Conservation (phyloP, 2,329 filamentous ascomycete genomes). For the Xylariaceae sp. region DNA sequence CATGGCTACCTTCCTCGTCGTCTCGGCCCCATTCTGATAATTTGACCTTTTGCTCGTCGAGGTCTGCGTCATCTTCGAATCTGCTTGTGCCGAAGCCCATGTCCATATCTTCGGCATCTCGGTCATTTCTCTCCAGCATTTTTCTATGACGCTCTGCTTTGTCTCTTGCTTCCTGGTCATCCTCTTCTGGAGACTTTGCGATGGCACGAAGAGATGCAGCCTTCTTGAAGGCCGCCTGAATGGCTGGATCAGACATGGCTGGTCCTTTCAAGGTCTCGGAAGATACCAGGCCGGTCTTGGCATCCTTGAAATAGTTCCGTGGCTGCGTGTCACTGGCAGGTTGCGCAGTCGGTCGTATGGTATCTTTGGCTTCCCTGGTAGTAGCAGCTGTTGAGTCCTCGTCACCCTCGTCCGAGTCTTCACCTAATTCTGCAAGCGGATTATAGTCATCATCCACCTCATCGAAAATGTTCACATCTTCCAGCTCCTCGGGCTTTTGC, state of each 20-base stretch:
- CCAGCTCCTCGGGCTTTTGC: constrained; percentile 44
- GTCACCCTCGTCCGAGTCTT: constrained; percentile 39
- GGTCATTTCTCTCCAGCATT: constrained; percentile 68
- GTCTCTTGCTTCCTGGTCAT: constrained; percentile 46
- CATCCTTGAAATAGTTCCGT: constrained; percentile 60
- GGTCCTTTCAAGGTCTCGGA: constrained; percentile 49
- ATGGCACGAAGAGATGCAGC: constrained; percentile 62
- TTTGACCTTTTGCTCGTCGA: constrained; percentile 63
- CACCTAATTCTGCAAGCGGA: constrained; percentile 56
- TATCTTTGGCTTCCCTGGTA: constrained; percentile 26
- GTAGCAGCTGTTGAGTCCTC: constrained; percentile 24
- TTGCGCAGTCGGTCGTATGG: constrained; percentile 47
- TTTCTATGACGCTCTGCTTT: constrained; percentile 66
- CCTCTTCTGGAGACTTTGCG: constrained; percentile 38
- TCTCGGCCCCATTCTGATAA: constrained; percentile 60
- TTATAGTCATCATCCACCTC: constrained; percentile 64
- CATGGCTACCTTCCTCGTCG: constrained; percentile 45
- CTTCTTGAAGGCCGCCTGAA: constrained; percentile 80
- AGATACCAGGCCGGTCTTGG: constrained; percentile 51
- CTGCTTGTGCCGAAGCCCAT: constrained; percentile 89
- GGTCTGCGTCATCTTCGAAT: constrained; percentile 82
- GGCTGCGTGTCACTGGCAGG: constrained; percentile 36
- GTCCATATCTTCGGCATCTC: constrained; percentile 88
- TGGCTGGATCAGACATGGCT: constrained; percentile 67
- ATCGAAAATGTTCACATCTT: constrained; percentile 62